Evolutionary conservation across 2,329 filamentous ascomycete species (phyloP).

Genomic region (Chalaropsis thielavioides): DNA sequence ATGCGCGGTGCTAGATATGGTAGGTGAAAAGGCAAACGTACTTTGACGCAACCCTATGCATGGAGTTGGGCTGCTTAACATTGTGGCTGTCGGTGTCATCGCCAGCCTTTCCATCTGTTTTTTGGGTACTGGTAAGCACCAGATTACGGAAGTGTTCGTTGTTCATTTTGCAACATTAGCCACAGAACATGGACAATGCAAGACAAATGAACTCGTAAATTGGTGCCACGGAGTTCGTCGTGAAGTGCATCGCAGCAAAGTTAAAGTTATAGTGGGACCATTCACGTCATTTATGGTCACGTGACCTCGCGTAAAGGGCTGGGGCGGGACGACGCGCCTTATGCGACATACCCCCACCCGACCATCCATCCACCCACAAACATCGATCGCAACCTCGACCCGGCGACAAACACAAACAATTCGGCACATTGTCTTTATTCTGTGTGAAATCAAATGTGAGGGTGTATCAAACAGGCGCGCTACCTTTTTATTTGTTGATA

Average conservation of each 20-base stretch:
- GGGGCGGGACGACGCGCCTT: not conserved
- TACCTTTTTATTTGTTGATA: not conserved
- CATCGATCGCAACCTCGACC: not conserved
- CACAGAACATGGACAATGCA: too few species aligned
- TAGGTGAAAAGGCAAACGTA: conserved; percentile 30
- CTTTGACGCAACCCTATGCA: conserved; percentile 22
- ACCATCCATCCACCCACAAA: not conserved
- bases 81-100: not conserved
- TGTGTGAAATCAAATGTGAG: not conserved
- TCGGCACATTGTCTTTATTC: not conserved
- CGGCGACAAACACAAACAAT: too few species aligned
- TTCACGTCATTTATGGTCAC: not conserved
- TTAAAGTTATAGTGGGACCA: conserved; percentile 6
- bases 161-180: conserved; percentile 49
- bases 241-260: not conserved
- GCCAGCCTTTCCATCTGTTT: conserved; percentile 23
- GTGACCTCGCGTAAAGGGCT: conserved; percentile 13
- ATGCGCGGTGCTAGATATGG: not conserved
- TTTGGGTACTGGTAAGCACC: conserved; percentile 38
- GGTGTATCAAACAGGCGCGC: not conserved
- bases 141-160: conserved; percentile 88
- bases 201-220: too few species aligned
- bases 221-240: too few species aligned
- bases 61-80: not conserved
- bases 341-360: not conserved